Base-by-base conservation (phyloP, 192 early-diverging fungal species). In the Mortierella alpina region DNA sequence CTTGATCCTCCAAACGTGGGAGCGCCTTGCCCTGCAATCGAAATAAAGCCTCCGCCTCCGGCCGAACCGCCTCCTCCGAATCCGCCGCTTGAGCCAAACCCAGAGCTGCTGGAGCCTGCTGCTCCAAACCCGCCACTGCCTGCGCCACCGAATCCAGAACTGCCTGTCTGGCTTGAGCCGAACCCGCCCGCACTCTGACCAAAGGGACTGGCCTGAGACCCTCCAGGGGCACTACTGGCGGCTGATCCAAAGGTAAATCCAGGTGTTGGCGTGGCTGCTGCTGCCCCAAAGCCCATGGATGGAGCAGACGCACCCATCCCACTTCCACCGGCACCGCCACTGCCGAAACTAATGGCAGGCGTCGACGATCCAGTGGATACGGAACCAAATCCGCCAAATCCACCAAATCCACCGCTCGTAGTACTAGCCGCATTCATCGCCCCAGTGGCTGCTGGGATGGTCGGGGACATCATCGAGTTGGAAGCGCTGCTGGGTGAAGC, bases 391-490 rank as follows among this genome's bases (percentile, higher is more conserved):
- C 60, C 60, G 22, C 57, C 57, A 48, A 69, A 69, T 59, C 67
- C 67, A 10, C 70, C 70, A 51, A 72, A 72, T 18, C 59, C 59
- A 41, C 20, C 23, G 22, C n/a, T 56, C 7, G 46, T 13, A 42
- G 18, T 44, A 15, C 40, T 70, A 44, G 7, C 48, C 14, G 50
- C 22, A 20, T 20, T 5, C 49, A 41, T 47, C 6, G 49, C 47
- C 15, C 57, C 63, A 0, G 47, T 66, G 15, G 72, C 55, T 23
- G 48, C 49, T 6, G 64, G 45, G 48, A 73, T 73, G 9, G 63
- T 56, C 5, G 72, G 72, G 2, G 72, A 73, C 63, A 73, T 66
- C 72, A 73, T 73, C 39, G 63, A 52, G 8, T 57, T 62, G 46
- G 57, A 23, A 40, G 57, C 11, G 18, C 23, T 7, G 22, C 39